A percentile compares a stretch with the other conserved stretches of the same genome.
These are phyloP conservation scores for Solanum peruvianum DNA, from an alignment of 257 asterid genomes.

Conservation along the genomic window DNA sequence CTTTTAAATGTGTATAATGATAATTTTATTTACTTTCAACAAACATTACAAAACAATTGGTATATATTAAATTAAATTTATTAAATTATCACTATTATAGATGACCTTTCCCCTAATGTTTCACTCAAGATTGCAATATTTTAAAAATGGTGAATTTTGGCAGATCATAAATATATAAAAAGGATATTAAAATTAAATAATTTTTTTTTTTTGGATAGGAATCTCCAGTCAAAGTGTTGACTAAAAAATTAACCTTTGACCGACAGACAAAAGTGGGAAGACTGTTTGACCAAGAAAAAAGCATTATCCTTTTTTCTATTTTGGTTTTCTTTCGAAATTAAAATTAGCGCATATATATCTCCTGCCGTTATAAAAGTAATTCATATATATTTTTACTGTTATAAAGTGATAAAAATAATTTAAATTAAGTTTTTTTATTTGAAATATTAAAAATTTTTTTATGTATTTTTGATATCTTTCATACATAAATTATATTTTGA, in stretches of 20 bases:
- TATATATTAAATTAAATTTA: neutral
- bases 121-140: neutral
- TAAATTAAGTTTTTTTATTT: too few species aligned
- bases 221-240: neutral
- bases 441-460: too few species aligned
- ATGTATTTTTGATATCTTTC: too few species aligned
- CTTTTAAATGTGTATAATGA: neutral
- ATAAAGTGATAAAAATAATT: too few species aligned
- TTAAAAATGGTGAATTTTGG: neutral
- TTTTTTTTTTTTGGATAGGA: neutral
- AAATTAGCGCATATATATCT: neutral
- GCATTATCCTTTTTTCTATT: neutral
- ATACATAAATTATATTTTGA: too few species aligned
- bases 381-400: too few species aligned
- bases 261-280: neutral
- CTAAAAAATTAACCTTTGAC: neutral
- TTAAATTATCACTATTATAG: neutral
- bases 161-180: neutral
- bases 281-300: neutral
- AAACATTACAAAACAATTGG: neutral
- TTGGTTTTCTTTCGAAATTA: neutral
- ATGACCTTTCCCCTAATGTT: neutral
- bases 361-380: too few species aligned
- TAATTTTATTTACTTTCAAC: neutral
- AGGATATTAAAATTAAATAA: neutral